Evolutionary conservation across 441 rosid species (phyloP), one percentile per base, ranked within the genome.

Genomic region (Melastoma candidum): DNA sequence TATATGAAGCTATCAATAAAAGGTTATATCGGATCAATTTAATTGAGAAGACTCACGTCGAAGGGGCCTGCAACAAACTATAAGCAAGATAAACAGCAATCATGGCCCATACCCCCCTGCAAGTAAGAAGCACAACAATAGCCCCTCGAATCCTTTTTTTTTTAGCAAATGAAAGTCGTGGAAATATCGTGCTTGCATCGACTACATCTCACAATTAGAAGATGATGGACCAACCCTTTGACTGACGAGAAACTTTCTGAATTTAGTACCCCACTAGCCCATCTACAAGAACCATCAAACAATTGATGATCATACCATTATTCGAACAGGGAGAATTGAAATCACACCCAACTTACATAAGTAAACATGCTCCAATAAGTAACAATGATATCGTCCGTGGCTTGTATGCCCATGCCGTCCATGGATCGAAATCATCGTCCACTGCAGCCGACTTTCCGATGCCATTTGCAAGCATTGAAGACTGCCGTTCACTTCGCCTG

Each of bases 371-470:
- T 63, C 99, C 99, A 62, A 94, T 63, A 53, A 94, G 84, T 64
- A 94, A 77, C 65, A 90, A 65, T 47, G 97, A 77, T 69, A 94
- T 78, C 12, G 97, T 89, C 51, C 84, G 96, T 70, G 99, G 99
- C 76, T 75, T 79, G 68, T 94, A 94, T 27, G 99, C 99, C 99
- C 99, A 94, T 59, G 99, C 94, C 63, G 92, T 94, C 99, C 99
- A 94, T 51, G 99, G 99, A 78, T 94, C 97, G 54, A 94, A 70
- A 32, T 84, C 96, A 70, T 56, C 81, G 47, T 63, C 80, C 44
- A 60, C 63, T 54, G 64, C 65, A 11, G 65, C 29, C 49, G 63
- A 44, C 47, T 39, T 51, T 44, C 43, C 47, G 65, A 59, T 73
- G 57, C 90, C 96, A 72, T 83, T 85, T 69, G 72, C 72, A 54